Conservation (phyloP, 306 rosid species). For the Sicyos edulis region DNA sequence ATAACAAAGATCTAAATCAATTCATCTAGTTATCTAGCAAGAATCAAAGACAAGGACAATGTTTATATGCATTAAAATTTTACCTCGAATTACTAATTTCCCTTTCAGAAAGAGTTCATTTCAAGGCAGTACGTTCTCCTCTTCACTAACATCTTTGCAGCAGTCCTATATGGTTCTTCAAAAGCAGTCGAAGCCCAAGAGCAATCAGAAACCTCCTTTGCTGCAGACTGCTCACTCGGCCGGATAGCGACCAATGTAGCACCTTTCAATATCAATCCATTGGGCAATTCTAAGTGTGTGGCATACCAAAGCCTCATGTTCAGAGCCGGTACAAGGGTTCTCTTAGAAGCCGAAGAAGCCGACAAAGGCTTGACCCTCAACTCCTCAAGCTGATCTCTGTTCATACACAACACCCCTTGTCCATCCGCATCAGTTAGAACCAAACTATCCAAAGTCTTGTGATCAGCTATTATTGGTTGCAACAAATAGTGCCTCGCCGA, state of each 20-base stretch:
- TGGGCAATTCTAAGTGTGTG: constrained; percentile 68
- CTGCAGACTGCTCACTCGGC: constrained; percentile 59
- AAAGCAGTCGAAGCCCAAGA: constrained; percentile 92
- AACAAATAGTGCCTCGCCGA: constrained; percentile 89
- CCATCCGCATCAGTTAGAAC: constrained; percentile 92
- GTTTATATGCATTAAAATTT: background rate
- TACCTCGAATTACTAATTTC: constrained; percentile 33
- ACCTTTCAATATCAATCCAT: constrained; percentile 77
- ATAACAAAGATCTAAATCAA: background rate
- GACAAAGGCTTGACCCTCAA: constrained; percentile 91
- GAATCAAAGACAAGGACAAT: background rate
- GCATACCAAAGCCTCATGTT: constrained; percentile 99
- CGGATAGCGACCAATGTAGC: constrained; percentile 90
- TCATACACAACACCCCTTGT: constrained; percentile 85
- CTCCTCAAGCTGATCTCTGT: constrained; percentile 89
- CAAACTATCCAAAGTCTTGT: constrained; percentile 67
- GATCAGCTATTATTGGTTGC: constrained; percentile 87
- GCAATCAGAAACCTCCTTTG: constrained; percentile 67
- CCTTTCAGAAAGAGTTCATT: constrained; percentile 87
- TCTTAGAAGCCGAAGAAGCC: constrained; percentile 88
- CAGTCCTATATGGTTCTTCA: constrained; percentile 85
- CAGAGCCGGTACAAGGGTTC: constrained; percentile 97
- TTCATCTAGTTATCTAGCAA: background rate
- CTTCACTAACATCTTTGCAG: constrained; percentile 85
- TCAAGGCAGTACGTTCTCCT: constrained; percentile 96